Base-by-base conservation (phyloP, 2,329 filamentous ascomycete genomes). In the Curvularia hawaiiensis region DNA sequence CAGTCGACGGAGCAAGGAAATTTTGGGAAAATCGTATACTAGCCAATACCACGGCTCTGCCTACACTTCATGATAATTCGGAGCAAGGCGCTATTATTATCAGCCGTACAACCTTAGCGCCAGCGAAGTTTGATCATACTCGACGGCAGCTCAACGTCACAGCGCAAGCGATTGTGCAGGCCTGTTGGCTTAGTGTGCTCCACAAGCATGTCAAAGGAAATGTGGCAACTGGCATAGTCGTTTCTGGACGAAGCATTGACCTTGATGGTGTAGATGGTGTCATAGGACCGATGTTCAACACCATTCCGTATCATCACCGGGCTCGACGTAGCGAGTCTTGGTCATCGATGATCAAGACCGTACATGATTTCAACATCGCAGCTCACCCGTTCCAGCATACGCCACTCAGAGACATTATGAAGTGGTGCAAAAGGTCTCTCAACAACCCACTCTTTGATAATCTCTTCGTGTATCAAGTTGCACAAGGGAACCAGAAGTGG, bases 221-320 rank as follows among this genome's bases (percentile, higher is more conserved):
- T 7, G 76, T 84, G 1, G 84, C 85, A 0, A 79, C 93, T 14
- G 94, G 94, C 0, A 79, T 96, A 20, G 83, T 97, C 12, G 83
- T 91, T 0, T 95, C 92, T 7, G 94, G 93, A 0, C 84, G 93
- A 58, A 85, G 87, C 0, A 84, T 96, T 4, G 85, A 90, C 43
- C 77, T 92, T 12, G 82, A 88, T 8, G 80, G 81, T 2, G 83
- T 88, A 2, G 89, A 92, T 46, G 71, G 81, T 22, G 85, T 90
- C 0, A 84, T 95, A 41, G 94, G 93, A 0, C 93, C 94, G 0
- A 78, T 97, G 20, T 96, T 97, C 82, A 97, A 97, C 71, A 97
- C 92, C 0, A 79, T 97, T 1, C 92, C 93, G 0, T 92, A 90
- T 70, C 82, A 85, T 53, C 76, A 87, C 33, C 70, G 78, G 6